Evolutionary conservation across 371 early-diverging fungal species (phyloP), one percentile per base, ranked within the genome.

Genomic region (Mycotypha africana): DNA sequence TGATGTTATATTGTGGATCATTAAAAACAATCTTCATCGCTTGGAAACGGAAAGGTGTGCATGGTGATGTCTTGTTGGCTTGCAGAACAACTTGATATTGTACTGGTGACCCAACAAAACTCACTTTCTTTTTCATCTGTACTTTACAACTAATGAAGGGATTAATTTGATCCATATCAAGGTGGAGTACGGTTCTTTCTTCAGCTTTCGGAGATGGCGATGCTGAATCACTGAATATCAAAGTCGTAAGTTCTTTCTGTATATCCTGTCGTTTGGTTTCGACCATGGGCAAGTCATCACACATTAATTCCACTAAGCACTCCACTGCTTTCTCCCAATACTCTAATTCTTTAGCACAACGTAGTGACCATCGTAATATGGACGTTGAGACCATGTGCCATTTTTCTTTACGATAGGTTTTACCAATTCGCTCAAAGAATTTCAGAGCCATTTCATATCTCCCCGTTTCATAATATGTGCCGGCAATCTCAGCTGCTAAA

Each of bases 341-440:
- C 0, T 72, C 79, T 8, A 88, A 58, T 39, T 82, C 79, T 48
- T 79, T 79, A 12, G 90, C 91, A 56, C 93, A 91, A 5, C 73
- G 73, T 7, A 84, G 50, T 0, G 82, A 84, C 69, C 79, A 77
- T 36, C 74, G 60, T 28, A 89, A 51, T 23, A 90, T 85, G 1
- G 81, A 80, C 0, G 76, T 76, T 23, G 91, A 60, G 0, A 93
- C 74, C 45, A 74, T 58, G 42, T 73, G 66, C 93, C 93, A 93
- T 25, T 71, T 64, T 49, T 93, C 93, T 56, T 90, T 91, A 6
- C 93, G 78, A 56, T 91, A 93, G 1, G 89, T 91, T 51, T 86
- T 89, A 42, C 83, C 85, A 34, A 93, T 93, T 6, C 92, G 68
- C 36, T 91, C 92, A 66, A 86, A 93, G 51, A 93, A 86, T 67